phyloP scores from a whole-genome alignment of 2,329 filamentous ascomycete genomes.

The Geoglossum cookeanum region DNA sequence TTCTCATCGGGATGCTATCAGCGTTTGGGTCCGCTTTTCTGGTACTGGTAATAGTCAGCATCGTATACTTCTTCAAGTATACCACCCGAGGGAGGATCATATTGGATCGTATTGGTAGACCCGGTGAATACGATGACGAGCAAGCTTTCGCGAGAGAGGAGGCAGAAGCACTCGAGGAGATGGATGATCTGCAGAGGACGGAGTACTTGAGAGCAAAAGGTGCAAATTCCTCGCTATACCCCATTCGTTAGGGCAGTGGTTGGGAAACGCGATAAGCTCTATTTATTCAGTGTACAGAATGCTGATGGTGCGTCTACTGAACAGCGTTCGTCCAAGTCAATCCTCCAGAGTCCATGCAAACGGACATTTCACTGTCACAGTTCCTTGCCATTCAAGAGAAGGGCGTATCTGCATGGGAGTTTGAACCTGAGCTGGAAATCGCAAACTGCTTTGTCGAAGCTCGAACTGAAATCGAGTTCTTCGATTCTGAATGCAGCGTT shows the following conservation, averaged over 20 bases:
- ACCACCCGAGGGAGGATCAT: conserved; percentile 77
- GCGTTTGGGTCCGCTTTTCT: conserved; percentile 82
- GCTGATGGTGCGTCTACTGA: neutral
- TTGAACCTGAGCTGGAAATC: conserved; percentile 96
- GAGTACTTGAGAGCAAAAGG: conserved; percentile 94
- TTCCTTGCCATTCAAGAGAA: conserved; percentile 98
- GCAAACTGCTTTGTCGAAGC: conserved; percentile 97
- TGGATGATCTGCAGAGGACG: conserved; percentile 80
- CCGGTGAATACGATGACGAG: conserved; percentile 95
- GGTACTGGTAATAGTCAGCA: conserved; percentile 56
- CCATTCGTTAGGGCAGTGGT: neutral
- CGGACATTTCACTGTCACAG: conserved; percentile 92
- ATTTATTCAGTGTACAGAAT: neutral
- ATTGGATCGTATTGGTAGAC: conserved; percentile 77
- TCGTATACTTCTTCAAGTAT: conserved; percentile 89
- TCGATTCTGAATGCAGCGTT: conserved; percentile 92
- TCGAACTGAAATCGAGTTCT: conserved; percentile 95
- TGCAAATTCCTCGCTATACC: conserved; percentile 24
- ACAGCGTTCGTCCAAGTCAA: conserved; percentile 85
- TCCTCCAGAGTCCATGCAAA: conserved; percentile 84
- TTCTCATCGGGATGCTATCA: conserved; percentile 85
- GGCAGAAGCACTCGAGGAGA: conserved; percentile 80
- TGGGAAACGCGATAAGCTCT: neutral
- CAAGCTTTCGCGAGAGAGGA: conserved; percentile 87
- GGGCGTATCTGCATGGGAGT: conserved; percentile 98